Base-by-base conservation (phyloP, 1,284 basidiomycete genomes). In the Ceratobasidium theobromae region DNA sequence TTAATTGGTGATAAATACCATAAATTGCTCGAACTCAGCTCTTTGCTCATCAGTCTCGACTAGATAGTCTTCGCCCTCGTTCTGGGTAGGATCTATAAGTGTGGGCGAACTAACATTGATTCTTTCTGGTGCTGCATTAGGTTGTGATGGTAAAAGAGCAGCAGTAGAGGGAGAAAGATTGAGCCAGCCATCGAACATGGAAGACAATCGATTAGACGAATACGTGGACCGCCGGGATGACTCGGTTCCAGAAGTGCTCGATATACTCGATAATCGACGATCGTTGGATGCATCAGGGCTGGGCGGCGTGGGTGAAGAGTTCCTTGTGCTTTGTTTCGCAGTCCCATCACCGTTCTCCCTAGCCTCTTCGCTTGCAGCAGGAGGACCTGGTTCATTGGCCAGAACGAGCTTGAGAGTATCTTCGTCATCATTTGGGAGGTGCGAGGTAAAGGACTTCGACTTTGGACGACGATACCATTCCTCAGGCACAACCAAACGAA, bases 401-500 rank as follows among this genome's bases (percentile, higher is more conserved):
- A 79, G 80, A 3, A 84, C 75, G 3, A 78, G 76, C 21, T 51
- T 43, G 64, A 52, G 46, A 51, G 84, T 75, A 0, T 83, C 84
- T 8, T 78, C 76, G 32, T 85, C 80, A 1, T 82, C 84, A 12
- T 83, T 81, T 49, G 79, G 79, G 25, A 78, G 72, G 3, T 79
- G 82, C 6, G 77, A 72, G 14, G 79, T 79, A 9, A 80, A 72
- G 28, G 75, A 78, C 0, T 84, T 81, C 16, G 85, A 81, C 66
- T 81, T 87, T 33, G 83, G 84, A 16, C 88, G 82, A 53, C 86
- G 84, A 74, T 86, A 91, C 89, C 89, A 91, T 74, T 88, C 86
- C 52, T 90, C 87, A 1, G 89, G 89, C 11, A 91, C 82, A 69
- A 85, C 88, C 66, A 90, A 81, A 32, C 81, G 80, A 72, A 87